Percentiles rank a stretch among this genome's conserved stretches.
Conservation (phyloP, 805 yeast species). For the Martiniozyma abietophila region DNA sequence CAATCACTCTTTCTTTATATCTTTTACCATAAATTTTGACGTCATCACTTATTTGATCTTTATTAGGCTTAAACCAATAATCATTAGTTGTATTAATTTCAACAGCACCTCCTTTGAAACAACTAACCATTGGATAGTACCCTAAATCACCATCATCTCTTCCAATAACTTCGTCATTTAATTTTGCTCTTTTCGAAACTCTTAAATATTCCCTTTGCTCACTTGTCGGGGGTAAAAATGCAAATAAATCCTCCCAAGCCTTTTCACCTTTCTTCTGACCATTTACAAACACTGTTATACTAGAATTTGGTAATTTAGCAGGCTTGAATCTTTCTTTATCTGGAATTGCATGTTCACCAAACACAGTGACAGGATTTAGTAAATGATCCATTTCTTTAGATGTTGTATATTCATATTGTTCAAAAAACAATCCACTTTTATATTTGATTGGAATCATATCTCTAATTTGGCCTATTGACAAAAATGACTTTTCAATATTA, state of each 20-base stretch:
- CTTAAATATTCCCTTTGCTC: slow-evolving; percentile 28
- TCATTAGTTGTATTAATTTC: slow-evolving; percentile 61
- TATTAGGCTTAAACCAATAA: slow-evolving; percentile 37
- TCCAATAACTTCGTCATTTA: slow-evolving; percentile 14
- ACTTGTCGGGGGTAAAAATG: slow-evolving; percentile 74
- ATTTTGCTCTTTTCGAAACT: neutral
- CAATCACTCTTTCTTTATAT: slow-evolving; percentile 63
- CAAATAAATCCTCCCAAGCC: slow-evolving; percentile 58
- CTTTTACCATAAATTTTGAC: slow-evolving; percentile 49
- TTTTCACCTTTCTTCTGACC: slow-evolving; percentile 53
- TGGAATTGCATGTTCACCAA: slow-evolving; percentile 57
- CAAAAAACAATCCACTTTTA: slow-evolving; percentile 69
- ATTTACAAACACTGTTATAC: slow-evolving; percentile 63
- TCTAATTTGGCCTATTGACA: slow-evolving; percentile 43
- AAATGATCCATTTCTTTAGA: slow-evolving; percentile 66
- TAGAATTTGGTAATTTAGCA: slow-evolving; percentile 47
- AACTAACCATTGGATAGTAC: slow-evolving; percentile 84
- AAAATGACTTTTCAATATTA: slow-evolving; percentile 7
- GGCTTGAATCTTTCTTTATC: slow-evolving; percentile 38
- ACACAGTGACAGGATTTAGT: slow-evolving; percentile 60
- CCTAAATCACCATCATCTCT: slow-evolving; percentile 82
- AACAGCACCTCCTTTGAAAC: slow-evolving; percentile 71
- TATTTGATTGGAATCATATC: slow-evolving; percentile 86
- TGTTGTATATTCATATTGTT: slow-evolving; percentile 70
- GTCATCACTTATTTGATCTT: slow-evolving; percentile 15